phyloP scores from a whole-genome alignment of 345 rosid genomes.

The Hirschfeldia incana region DNA sequence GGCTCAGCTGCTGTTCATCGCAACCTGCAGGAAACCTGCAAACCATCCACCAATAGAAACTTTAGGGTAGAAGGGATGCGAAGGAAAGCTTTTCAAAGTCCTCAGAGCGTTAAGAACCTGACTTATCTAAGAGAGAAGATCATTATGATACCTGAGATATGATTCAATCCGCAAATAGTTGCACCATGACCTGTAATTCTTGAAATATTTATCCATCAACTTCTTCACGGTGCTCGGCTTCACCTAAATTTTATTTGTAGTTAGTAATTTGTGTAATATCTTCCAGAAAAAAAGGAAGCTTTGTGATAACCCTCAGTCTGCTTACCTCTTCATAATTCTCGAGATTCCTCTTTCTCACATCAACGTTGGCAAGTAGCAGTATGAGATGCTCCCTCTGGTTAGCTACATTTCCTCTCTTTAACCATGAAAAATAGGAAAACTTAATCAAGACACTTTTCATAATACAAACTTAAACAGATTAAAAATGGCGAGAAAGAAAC shows the following conservation, averaged over 20 bases:
- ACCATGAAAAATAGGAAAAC: slow-evolving; percentile 27
- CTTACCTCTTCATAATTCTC: slow-evolving; percentile 54
- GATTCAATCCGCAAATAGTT: slow-evolving; percentile 59
- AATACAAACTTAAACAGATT: not conserved
- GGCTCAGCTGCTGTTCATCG: slow-evolving; percentile 61
- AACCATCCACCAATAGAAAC: slow-evolving; percentile 24
- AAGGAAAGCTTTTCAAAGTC: slow-evolving; percentile 1
- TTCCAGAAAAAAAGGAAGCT: not conserved
- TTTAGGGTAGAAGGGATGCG: not conserved
- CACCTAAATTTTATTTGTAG: slow-evolving; percentile 56
- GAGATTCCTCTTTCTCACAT: slow-evolving; percentile 51
- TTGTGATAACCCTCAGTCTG: not conserved
- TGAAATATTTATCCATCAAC: slow-evolving; percentile 61
- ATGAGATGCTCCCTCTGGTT: slow-evolving; percentile 97
- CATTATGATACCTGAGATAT: slow-evolving; percentile 46
- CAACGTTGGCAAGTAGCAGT: slow-evolving; percentile 85
- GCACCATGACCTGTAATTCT: slow-evolving; percentile 95
- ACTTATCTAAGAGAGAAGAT: slow-evolving; percentile 23
- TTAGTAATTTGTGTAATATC: slow-evolving; percentile 36
- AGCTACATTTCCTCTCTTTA: slow-evolving; percentile 96
- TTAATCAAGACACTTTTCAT: not conserved
- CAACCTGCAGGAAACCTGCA: slow-evolving; percentile 53
- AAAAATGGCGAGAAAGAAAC: slow-evolving; percentile 12
- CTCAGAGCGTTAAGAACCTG: slow-evolving; percentile 8
- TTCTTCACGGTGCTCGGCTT: slow-evolving; percentile 44